Conservation (phyloP, 2,329 filamentous ascomycete genomes). For the Bertia moriformis region DNA sequence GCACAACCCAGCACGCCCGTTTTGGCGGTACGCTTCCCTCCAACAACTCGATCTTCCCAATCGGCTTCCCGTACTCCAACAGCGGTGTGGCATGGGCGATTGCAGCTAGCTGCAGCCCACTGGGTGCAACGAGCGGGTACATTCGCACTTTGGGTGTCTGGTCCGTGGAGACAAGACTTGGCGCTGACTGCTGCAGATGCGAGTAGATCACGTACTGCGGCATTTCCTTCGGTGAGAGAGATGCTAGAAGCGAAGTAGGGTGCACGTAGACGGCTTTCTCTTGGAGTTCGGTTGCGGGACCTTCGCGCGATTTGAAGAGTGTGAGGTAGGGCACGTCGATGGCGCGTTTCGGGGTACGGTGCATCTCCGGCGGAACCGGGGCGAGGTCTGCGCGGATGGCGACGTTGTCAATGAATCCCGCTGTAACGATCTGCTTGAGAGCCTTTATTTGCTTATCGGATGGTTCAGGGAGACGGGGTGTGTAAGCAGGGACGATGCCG, state of each 20-base stretch:
- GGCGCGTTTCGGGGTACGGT: slow-evolving; percentile 63
- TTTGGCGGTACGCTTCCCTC: slow-evolving; percentile 16
- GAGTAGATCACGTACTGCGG: slow-evolving; percentile 81
- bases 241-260: slow-evolving; percentile 66
- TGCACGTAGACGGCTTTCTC: slow-evolving; percentile 74
- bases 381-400: slow-evolving; percentile 83
- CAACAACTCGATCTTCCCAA: slow-evolving; percentile 57
- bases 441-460: slow-evolving; percentile 59
- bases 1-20: slow-evolving; percentile 72
- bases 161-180: slow-evolving; percentile 15
- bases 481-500: slow-evolving; percentile 37
- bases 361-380: slow-evolving; percentile 52
- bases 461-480: slow-evolving; percentile 41
- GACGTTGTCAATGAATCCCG: slow-evolving; percentile 86
- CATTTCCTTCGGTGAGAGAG: slow-evolving; percentile 55
- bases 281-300: slow-evolving; percentile 15
- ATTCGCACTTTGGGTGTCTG: slow-evolving; percentile 65
- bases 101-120: slow-evolving; percentile 58
- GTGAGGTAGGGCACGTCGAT: slow-evolving; percentile 88
- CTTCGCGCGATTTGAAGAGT: slow-evolving; percentile 35
- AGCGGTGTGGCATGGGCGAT: slow-evolving; percentile 76
- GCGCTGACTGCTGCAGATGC: slow-evolving; percentile 52
- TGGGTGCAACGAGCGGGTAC: slow-evolving; percentile 72
- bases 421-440: slow-evolving; percentile 79
- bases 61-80: slow-evolving; percentile 73